Percentiles rank a stretch among this genome's conserved stretches.
These are phyloP conservation scores for Wickerhamomyces xylosicus DNA, from an alignment of 805 yeast species.

Conservation along the genomic window DNA sequence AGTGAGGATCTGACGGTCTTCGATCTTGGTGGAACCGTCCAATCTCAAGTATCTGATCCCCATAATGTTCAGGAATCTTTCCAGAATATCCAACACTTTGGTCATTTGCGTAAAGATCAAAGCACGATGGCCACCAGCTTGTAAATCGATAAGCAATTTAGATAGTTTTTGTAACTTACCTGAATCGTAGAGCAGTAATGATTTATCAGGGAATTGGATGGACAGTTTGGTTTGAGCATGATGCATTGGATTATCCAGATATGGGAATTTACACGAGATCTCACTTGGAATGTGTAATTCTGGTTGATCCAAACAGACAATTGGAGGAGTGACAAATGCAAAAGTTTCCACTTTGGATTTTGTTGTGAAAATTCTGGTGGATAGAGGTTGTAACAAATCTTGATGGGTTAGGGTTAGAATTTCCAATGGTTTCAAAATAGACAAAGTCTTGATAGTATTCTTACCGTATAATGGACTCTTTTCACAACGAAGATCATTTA, in stretches of 20 bases:
- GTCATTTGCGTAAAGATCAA: constrained; percentile 98
- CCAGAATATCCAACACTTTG: constrained; percentile 84
- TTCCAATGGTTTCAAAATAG: constrained; percentile 22
- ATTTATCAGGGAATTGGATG: constrained; percentile 93
- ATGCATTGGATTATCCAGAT: constrained; percentile 49
- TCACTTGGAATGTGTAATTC: constrained; percentile 34
- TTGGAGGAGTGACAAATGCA: constrained; percentile 84
- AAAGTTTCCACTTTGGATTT: constrained; percentile 54
- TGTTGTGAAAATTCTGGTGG: constrained; percentile 29
- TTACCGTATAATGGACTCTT: constrained; percentile 61
- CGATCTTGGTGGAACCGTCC: constrained; percentile 96
- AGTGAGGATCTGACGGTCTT: constrained; percentile 89
- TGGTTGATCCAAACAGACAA: constrained; percentile 64
- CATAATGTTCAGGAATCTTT: constrained; percentile 86
- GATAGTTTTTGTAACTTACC: constrained; percentile 91
- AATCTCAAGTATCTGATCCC: constrained; percentile 91
- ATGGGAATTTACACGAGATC: constrained; percentile 21
- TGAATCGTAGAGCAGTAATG: constrained; percentile 87
- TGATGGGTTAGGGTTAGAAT: constrained; percentile 9
- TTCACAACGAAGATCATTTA: constrained; percentile 57
- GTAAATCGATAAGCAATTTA: constrained; percentile 59
- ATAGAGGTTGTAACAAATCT: constrained; percentile 31
- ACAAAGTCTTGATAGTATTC: constrained; percentile 37
- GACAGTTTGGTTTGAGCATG: constrained; percentile 77
- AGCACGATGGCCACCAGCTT: constrained; percentile 86